These are phyloP conservation scores for Sparassis latifolia DNA, from an alignment of 1,284 basidiomycete species.

Conservation along the genomic window DNA sequence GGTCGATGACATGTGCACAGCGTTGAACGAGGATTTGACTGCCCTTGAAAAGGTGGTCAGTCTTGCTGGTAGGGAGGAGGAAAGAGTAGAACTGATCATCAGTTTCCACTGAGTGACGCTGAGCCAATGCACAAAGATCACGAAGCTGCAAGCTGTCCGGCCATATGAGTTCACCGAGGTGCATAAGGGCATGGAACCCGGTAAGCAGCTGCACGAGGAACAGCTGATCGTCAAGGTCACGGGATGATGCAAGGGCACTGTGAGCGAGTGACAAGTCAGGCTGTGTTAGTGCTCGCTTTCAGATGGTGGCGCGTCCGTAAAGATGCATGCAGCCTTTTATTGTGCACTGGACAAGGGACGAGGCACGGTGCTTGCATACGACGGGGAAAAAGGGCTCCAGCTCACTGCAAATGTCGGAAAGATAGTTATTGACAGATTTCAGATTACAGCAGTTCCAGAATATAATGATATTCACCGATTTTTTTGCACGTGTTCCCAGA, in stretches of 20 bases:
- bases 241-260: not conserved
- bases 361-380: not conserved
- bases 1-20: not conserved
- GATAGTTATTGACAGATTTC: conserved; percentile 1
- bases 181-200: conserved; percentile 3
- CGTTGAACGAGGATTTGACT: not conserved
- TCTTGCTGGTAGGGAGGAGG: not conserved
- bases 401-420: conserved; percentile 1
- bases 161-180: conserved; percentile 5
- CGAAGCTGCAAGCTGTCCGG: not conserved
- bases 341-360: not conserved
- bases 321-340: not conserved
- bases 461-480: too few species aligned
- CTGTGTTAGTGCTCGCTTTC: conserved; percentile 1
- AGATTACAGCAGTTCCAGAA: not conserved
- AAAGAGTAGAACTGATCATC: not conserved
- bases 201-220: conserved; percentile 4
- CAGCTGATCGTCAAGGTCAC: not conserved
- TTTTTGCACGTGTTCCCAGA: too few species aligned
- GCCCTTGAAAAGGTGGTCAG: conserved; percentile 4
- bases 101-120: not conserved
- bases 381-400: conserved; percentile 1
- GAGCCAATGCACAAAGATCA: not conserved
- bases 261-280: not conserved
- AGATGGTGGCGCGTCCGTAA: not conserved